phyloP scores from a whole-genome alignment of 2,329 filamentous ascomycete species.

The Ceratocystis eucalypticola region DNA sequence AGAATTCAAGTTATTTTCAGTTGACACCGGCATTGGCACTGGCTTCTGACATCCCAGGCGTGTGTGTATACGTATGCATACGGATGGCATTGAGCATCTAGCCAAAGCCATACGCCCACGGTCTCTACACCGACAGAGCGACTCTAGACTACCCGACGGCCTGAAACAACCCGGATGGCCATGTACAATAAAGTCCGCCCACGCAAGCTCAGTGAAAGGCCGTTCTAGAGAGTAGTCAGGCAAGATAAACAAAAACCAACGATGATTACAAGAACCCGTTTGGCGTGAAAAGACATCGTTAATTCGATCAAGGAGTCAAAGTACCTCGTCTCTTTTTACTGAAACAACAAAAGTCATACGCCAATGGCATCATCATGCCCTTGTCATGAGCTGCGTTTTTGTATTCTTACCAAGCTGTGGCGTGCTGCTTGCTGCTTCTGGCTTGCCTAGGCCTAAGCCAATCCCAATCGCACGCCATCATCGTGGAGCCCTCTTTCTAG shows the following conservation, averaged over 20 bases:
- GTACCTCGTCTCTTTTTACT: neutral
- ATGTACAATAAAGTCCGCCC: neutral
- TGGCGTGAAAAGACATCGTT: neutral
- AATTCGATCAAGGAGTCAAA: neutral
- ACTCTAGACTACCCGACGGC: neutral
- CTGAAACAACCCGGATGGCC: conserved; percentile 1
- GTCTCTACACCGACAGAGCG: too few species aligned
- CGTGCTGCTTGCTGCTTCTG: neutral
- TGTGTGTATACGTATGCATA: neutral
- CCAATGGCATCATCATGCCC: conserved; percentile 5
- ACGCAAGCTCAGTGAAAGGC: too few species aligned
- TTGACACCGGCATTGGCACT: neutral
- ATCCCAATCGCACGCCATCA: conserved; percentile 5
- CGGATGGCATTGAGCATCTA: neutral
- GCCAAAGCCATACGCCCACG: too few species aligned
- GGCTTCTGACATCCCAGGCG: neutral
- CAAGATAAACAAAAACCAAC: neutral
- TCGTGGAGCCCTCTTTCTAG: neutral
- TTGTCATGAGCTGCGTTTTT: neutral
- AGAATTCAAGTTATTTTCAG: neutral
- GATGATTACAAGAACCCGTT: neutral
- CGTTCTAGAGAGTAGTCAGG: neutral
- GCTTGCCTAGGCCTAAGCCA: neutral
- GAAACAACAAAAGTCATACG: neutral
- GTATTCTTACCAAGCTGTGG: neutral